Conservation (phyloP, 2,329 filamentous ascomycete species). For the Sarocladium kiliense region DNA sequence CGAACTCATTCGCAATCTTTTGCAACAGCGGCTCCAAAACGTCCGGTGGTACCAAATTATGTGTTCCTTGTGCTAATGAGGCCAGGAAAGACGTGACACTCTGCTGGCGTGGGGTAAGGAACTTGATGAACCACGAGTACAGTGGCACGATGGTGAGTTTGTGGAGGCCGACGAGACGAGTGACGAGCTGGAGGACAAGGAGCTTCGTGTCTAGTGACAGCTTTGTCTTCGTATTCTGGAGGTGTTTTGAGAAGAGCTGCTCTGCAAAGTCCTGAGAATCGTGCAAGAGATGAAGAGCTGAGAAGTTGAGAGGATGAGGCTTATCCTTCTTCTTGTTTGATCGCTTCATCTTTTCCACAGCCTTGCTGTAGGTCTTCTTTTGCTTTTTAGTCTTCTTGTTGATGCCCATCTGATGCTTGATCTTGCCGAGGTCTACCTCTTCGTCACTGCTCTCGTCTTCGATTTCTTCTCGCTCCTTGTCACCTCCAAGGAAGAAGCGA, state of each 20-base stretch:
- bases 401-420: slow-evolving; percentile 81
- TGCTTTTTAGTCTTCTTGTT: slow-evolving; percentile 97
- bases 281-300: slow-evolving; percentile 86
- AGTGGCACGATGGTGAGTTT: slow-evolving; percentile 84
- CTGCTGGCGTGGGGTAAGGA: slow-evolving; percentile 79
- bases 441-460: slow-evolving; percentile 87
- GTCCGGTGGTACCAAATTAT: slow-evolving; percentile 88
- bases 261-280: slow-evolving; percentile 95
- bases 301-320: slow-evolving; percentile 90
- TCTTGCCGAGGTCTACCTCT: slow-evolving; percentile 68
- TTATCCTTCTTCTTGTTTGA: slow-evolving; percentile 84
- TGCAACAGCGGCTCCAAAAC: slow-evolving; percentile 82
- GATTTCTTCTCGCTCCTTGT: slow-evolving; percentile 90
- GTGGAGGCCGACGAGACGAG: slow-evolving; percentile 85
- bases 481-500: slow-evolving; percentile 91
- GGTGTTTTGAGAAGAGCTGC: slow-evolving; percentile 80
- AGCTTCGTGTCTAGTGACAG: slow-evolving; percentile 85
- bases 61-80: slow-evolving; percentile 84
- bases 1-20: slow-evolving; percentile 98
- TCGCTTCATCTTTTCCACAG: slow-evolving; percentile 74
- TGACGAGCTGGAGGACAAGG: slow-evolving; percentile 84
- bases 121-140: slow-evolving; percentile 96
- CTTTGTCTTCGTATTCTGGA: slow-evolving; percentile 81
- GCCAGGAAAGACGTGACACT: slow-evolving; percentile 92
- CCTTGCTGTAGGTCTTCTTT: slow-evolving; percentile 71